A percentile compares a stretch with the other conserved stretches of the same genome.
Conservation (phyloP, 345 rosid genomes). For the Eucalyptus camaldulensis region DNA sequence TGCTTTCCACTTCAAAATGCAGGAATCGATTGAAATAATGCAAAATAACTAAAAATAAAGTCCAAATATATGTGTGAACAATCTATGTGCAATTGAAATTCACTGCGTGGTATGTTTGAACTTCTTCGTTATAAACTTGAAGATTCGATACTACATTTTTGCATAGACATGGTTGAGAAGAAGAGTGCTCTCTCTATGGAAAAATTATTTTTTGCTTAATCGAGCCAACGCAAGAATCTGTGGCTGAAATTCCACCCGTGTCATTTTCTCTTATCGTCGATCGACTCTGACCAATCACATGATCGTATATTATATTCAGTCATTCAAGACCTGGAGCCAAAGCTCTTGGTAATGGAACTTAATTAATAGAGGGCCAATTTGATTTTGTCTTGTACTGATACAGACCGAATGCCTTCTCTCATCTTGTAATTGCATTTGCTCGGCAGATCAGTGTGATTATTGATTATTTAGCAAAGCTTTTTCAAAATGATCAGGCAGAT, state of each 20-base stretch:
- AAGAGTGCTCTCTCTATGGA: not conserved
- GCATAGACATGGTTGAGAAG: not conserved
- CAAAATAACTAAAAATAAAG: not conserved
- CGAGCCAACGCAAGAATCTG: not conserved
- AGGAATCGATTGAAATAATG: not conserved
- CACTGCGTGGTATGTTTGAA: not conserved
- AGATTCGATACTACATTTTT: not conserved
- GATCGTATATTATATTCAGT: too few species aligned
- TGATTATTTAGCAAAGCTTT: not conserved
- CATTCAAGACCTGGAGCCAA: not conserved
- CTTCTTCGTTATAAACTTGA: not conserved
- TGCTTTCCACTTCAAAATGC: not conserved
- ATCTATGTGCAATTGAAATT: not conserved
- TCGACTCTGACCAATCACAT: not conserved
- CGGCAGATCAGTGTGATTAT: not conserved
- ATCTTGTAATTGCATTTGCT: not conserved
- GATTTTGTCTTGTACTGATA: not conserved
- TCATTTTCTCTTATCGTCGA: not conserved
- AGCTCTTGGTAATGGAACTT: not conserved
- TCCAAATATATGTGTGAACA: not conserved
- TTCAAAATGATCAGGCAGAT: not conserved
- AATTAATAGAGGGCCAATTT: not conserved
- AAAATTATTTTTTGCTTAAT: not conserved
- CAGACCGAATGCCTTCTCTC: not conserved
- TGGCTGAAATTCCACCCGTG: not conserved